Conservation (phyloP, 1,139 yeast genomes). For the Hansenula anomala region DNA sequence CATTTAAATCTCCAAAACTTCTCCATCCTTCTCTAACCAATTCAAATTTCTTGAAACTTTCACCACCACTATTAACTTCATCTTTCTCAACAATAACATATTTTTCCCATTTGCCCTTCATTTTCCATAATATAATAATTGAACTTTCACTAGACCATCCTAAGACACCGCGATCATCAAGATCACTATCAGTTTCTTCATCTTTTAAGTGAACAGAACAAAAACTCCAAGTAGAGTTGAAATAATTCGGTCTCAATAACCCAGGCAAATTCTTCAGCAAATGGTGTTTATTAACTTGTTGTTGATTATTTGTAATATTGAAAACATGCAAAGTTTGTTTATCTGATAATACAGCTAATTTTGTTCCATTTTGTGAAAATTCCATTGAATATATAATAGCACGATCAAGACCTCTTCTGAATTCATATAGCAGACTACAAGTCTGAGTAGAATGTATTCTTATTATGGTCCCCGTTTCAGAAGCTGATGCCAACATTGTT, state of each 20-base stretch:
- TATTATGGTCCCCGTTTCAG: conserved; percentile 82
- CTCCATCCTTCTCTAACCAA: conserved; percentile 78
- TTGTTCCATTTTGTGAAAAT: conserved; percentile 70
- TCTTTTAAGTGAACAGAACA: conserved; percentile 65
- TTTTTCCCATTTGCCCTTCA: conserved; percentile 78
- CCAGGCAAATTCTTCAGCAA: conserved; percentile 62
- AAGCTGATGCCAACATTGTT: conserved; percentile 79
- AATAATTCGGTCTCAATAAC: conserved; percentile 61
- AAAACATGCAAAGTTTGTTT: conserved; percentile 86
- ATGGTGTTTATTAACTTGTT: conserved; percentile 54
- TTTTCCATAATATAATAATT: conserved; percentile 67
- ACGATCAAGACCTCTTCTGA: conserved; percentile 82
- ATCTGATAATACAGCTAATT: conserved; percentile 82
- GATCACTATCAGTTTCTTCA: conserved; percentile 22
- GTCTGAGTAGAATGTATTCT: conserved; percentile 72
- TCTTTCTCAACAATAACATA: conserved; percentile 59
- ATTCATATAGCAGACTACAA: conserved; percentile 73
- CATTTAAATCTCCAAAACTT: conserved; percentile 35
- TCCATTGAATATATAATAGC: conserved; percentile 81
- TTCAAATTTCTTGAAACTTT: conserved; percentile 41
- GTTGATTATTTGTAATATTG: conserved; percentile 36
- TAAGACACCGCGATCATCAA: conserved; percentile 54
- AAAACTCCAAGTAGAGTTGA: conserved; percentile 86
- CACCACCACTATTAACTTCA: conserved; percentile 17
- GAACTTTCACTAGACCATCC: conserved; percentile 78